Evolutionary conservation across 106 monocot species (phyloP), one percentile per base, ranked within the genome.

Genomic region (Dioscorea zingiberensis): DNA sequence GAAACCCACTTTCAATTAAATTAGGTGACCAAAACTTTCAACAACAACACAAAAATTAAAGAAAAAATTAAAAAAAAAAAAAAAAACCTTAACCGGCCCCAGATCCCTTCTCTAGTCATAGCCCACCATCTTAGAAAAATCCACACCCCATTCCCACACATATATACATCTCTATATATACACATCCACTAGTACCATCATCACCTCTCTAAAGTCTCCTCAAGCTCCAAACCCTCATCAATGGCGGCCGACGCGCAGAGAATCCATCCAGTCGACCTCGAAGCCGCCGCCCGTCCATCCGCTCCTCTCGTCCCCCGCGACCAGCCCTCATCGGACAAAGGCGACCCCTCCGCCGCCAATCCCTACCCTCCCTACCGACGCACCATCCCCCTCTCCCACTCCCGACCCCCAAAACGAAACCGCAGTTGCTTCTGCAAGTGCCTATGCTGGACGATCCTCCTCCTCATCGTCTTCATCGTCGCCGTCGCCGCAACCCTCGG

Each of bases 391-490:
- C 55, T 73, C 4, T 21, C 60, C 67, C 58, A 65, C 19, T 14
- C 67, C 48, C 49, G 21, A 12, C 67, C 76, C 1, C 69, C 78
- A 47, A 69, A 57, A 48, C 59, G 47, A 3, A 24, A 66, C 48
- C 18, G 62, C 23, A 48, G 63, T 66, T 28, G 79, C 68, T 80
- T 70, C 72, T 80, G 71, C 87, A 73, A 60, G 44, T 90, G 82
- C 82, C 27, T 82, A 30, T 94, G 94, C 64, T 94, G 87, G 69
- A 77, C 82, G n/a, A 1, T 87, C n/a, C 73, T 87, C 64, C 18
- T 78, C 28, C 24, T 94, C 54, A 21, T 94, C 18, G 27, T 75
- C 54, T 54, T 90, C 69, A 19, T 70, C 53, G 59, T 94, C 38
- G 32, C 58, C 70, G 3, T 94, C 25, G 94, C 75, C 44, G 82